Conservation (phyloP, 2,329 filamentous ascomycete genomes). For the Alternaria hordeiaustralica region DNA sequence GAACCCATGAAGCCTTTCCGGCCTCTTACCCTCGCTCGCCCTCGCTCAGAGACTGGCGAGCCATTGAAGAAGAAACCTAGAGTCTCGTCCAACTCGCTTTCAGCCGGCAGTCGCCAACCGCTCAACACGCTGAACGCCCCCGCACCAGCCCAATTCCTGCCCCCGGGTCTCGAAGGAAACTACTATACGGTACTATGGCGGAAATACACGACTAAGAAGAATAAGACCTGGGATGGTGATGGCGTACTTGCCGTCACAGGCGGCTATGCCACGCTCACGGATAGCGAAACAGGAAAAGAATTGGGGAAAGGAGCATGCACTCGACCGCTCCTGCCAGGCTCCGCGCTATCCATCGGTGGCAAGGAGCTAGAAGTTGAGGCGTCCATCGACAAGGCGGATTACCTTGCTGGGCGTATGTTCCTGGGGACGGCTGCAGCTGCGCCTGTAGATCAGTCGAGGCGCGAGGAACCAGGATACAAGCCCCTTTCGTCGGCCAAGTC, state of each 20-base stretch:
- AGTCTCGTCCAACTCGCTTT: conserved; percentile 41
- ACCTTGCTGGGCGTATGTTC: conserved; percentile 57
- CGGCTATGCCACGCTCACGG: conserved; percentile 66
- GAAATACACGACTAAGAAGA: conserved; percentile 73
- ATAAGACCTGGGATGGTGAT: conserved; percentile 80
- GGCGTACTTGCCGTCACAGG: conserved; percentile 65
- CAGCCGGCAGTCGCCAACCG: conserved; percentile 39
- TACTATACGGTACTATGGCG: conserved; percentile 62
- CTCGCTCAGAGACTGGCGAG: conserved; percentile 23
- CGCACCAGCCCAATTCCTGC: conserved; percentile 21
- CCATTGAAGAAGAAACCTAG: conserved; percentile 54
- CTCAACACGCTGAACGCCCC: conserved; percentile 35
- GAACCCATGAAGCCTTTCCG: conserved; percentile 45
- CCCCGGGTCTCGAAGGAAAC: conserved; percentile 36
- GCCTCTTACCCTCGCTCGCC: conserved; percentile 41
- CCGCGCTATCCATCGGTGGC: conserved; percentile 66
- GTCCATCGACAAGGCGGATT: conserved; percentile 66
- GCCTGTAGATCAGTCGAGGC: conserved; percentile 27
- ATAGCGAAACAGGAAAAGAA: conserved; percentile 65
- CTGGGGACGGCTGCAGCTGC: conserved; percentile 35
- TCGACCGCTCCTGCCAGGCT: conserved; percentile 65
- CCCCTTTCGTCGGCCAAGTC: conserved; percentile 13
- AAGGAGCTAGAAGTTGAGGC: conserved; percentile 74
- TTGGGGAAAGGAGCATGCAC: conserved; percentile 65
- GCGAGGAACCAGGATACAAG: conserved; percentile 23